Evolutionary conservation across 2,329 filamentous ascomycete species (phyloP), one percentile per base, ranked within the genome.

Genomic region (Trichoderma sp.): DNA sequence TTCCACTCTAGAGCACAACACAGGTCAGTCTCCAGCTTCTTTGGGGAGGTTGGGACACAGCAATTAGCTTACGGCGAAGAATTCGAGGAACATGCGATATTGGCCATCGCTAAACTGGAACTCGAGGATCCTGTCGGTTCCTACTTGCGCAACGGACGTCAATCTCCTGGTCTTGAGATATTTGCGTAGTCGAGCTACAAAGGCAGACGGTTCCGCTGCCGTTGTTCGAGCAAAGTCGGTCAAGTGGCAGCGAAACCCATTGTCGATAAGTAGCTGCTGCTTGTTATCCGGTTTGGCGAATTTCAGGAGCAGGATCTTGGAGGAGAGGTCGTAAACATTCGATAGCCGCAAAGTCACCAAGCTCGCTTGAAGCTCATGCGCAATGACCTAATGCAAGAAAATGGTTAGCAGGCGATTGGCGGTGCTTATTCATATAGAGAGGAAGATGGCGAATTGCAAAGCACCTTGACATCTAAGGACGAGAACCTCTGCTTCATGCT

Each of bases 301-400:
- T 77, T 97, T 98, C 79, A 99, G 87, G 29, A 98, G 89, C 76
- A 98, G 92, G 76, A 98, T 97, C 76, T 94, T 93, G 71, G 93
- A 93, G 70, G 93, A 97, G 69, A 99, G 88, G 78, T 99, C 95
- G 82, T 99, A 98, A 78, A 97, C 90, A 77, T 99, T 99, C 70
- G 92, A 89, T 60, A 98, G 87, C 71, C 95, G 92, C 70, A 98
- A 85, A 68, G 88, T 88, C 68, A 90, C 87, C 64, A 99, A 86
- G 71, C 86, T 87, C 70, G 87, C 83, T 69, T 93, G 90, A 70
- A 99, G 91, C 86, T 99, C 95, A 78, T 97, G 92, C 67, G 93
- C 91, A 76, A 98, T 96, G 80, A 97, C 93, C 92, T 97, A 75
- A 25, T 13, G 22, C 12, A 32, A 52, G 35, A 22, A 22, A 27